Conservation (phyloP, 2,329 filamentous ascomycete genomes). For the Colletotrichum scovillei region DNA sequence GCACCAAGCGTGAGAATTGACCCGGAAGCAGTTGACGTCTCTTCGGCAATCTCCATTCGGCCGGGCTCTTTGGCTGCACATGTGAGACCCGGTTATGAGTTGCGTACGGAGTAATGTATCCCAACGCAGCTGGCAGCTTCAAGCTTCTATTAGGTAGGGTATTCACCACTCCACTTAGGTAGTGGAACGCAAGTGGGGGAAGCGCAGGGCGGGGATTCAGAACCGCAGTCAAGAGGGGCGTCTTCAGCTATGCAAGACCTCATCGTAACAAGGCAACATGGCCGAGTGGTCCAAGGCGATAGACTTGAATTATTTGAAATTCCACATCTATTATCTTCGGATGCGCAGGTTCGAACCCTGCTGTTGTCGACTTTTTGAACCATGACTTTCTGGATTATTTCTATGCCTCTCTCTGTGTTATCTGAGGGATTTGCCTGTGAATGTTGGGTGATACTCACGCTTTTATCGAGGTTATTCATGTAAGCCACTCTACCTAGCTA, state of each 20-base stretch:
- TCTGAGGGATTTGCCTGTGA: no score
- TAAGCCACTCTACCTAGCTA: no score
- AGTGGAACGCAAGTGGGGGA: not conserved
- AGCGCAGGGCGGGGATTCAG: not conserved
- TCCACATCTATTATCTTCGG: slow-evolving; percentile 25
- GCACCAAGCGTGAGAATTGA: not conserved
- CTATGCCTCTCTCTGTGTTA: no score
- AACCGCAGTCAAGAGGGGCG: not conserved
- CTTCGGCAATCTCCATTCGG: not conserved
- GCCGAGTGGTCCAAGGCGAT: slow-evolving; percentile 26
- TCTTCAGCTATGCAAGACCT: not conserved
- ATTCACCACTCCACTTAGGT: not conserved
- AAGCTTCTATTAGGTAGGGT: not conserved
- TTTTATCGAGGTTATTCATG: no score
- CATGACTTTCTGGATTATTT: not conserved
- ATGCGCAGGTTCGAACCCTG: slow-evolving; percentile 33
- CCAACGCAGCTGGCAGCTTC: not conserved
- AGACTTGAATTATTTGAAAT: slow-evolving; percentile 8
- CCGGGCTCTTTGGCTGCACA: not conserved
- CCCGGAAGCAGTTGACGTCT: not conserved
- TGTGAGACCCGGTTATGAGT: not conserved
- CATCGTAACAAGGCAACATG: not conserved
- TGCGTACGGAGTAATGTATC: no score
- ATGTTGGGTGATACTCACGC: no score
- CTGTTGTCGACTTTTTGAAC: slow-evolving; percentile 17